Conservation (phyloP, 331 rosid genomes). For the Quercus lobata region DNA sequence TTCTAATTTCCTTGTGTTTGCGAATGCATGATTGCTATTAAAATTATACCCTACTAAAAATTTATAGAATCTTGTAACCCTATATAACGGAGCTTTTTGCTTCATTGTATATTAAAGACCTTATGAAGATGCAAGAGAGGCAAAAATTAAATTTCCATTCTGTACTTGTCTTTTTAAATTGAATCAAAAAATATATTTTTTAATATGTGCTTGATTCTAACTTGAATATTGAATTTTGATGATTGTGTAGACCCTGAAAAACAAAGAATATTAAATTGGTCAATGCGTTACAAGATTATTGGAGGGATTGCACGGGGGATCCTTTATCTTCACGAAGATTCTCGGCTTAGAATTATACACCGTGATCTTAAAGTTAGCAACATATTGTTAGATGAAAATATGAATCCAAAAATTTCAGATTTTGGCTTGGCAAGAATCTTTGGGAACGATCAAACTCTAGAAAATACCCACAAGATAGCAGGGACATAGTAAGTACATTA, state of each 20-base stretch:
- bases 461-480: slow-evolving; percentile 24
- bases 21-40: no score
- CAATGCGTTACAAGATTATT: slow-evolving; percentile 20
- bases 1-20: no score
- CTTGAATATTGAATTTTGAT: no score
- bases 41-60: no score
- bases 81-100: no score
- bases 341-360: slow-evolving; percentile 30
- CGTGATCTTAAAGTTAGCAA: slow-evolving; percentile 34
- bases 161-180: no score
- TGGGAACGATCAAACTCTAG: slow-evolving; percentile 15
- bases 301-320: slow-evolving; percentile 25
- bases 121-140: no score
- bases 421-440: slow-evolving; percentile 33
- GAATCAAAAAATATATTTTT: no score
- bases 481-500: slow-evolving; percentile 29
- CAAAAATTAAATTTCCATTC: no score
- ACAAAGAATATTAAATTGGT: slow-evolving; percentile 6
- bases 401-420: slow-evolving; percentile 36
- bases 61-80: no score
- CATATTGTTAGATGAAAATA: slow-evolving; percentile 21
- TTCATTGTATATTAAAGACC: no score
- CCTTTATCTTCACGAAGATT: slow-evolving; percentile 34
- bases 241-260: not conserved
- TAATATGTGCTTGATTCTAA: no score